phyloP scores from a whole-genome alignment of 306 rosid species.

The Spatholobus suberectus region DNA sequence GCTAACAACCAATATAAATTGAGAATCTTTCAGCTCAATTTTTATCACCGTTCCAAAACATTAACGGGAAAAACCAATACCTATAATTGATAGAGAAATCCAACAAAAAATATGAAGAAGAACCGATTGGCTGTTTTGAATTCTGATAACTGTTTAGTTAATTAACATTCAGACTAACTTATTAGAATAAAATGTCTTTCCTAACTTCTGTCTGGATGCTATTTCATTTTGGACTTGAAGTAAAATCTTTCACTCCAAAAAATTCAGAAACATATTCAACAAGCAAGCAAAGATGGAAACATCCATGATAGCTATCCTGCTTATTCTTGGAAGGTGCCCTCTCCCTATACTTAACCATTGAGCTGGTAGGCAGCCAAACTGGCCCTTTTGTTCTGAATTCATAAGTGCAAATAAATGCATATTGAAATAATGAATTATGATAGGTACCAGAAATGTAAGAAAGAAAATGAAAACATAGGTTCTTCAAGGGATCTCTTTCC shows the following conservation, averaged over 20 bases:
- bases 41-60: slow-evolving; percentile 24
- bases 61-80: not conserved
- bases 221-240: slow-evolving; percentile 22
- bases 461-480: not conserved
- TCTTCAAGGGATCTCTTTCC: not conserved
- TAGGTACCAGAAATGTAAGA: not conserved
- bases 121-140: slow-evolving; percentile 16
- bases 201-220: not conserved
- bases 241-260: slow-evolving; percentile 8
- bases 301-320: not conserved
- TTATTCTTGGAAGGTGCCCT: not conserved
- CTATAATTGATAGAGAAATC: slow-evolving; percentile 25
- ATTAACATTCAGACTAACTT: slow-evolving; percentile 16
- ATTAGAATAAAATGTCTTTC: not conserved
- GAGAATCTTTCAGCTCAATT: not conserved
- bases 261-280: not conserved
- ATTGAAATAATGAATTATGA: slow-evolving; percentile 1
- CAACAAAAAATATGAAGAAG: slow-evolving; percentile 1
- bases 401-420: slow-evolving; percentile 26
- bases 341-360: slow-evolving; percentile 7
- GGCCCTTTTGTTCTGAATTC: slow-evolving; percentile 17
- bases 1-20: slow-evolving; percentile 17
- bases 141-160: slow-evolving; percentile 16
- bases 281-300: slow-evolving; percentile 28
- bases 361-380: not conserved